Base-by-base conservation (phyloP, 1,284 basidiomycete genomes). In the Papiliotrema laurentii region DNA sequence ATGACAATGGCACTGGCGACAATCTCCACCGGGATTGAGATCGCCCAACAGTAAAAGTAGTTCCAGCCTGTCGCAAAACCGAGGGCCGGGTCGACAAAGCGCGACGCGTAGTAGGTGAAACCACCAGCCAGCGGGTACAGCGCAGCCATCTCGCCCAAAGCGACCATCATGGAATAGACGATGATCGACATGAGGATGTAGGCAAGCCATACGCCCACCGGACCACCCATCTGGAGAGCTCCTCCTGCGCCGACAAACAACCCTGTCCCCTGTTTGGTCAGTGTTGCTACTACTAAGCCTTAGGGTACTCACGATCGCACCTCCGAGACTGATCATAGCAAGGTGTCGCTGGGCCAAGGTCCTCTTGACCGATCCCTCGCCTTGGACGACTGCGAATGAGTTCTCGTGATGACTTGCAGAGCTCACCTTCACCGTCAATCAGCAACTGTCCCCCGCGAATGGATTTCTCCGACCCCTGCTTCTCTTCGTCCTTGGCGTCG, bases 81-180 rank as follows among this genome's bases (percentile, higher is more conserved):
- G 10, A 80, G 56, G 7, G 75, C 71, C 5, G 77, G 76, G 51
- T 79, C 76, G 47, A 79, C 74, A 61, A 81, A 81, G 14, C 80
- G 75, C 16, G 68, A 53, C 5, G 66, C 61, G 43, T 71, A 73
- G 51, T 73, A 70, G 10, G 71, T 71, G 61, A 74, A 73, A 21
- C 59, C 68, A 25, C 72, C 72, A 3, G 71, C 49, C 18, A 71
- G 63, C 3, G 72, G 71, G 54, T 58, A 68, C 22, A 74, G 54
- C 11, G 75, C 71, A 5, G 73, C 74, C 71, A 77, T 74, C 58
- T 77, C 76, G 38, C 73, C 74, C 2, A 74, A 56, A 2, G 70
- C 70, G 2, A 72, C 67, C 69, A 73, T 72, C 66, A 73, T 69
- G 4, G 66, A 53, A 28, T 47, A 47, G 33, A 72, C 68, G 56